Conservation (phyloP, 1,284 basidiomycete genomes). For the Apiotrichum domesticum region DNA sequence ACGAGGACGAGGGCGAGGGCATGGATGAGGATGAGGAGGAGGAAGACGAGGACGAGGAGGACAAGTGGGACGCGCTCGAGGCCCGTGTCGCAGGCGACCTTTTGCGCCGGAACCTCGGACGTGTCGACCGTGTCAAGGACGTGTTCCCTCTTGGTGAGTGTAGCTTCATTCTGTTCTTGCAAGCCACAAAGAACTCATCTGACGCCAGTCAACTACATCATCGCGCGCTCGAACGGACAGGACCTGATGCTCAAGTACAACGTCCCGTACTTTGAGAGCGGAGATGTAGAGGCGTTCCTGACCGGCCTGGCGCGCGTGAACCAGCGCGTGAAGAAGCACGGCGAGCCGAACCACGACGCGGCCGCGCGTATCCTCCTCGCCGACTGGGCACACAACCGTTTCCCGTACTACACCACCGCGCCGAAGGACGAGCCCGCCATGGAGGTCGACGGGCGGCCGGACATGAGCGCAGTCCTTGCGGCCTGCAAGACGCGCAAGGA, state of each 20-base stretch:
- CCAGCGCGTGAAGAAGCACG: constrained; percentile 75
- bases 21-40: constrained; percentile 49
- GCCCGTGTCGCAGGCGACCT: constrained; percentile 60
- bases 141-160: constrained; percentile 64
- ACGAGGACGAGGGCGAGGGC: constrained; percentile 25
- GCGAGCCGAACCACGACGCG: constrained; percentile 69
- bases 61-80: constrained; percentile 49
- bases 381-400: constrained; percentile 79
- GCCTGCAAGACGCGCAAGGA: constrained; percentile 62
- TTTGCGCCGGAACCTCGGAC: constrained; percentile 70
- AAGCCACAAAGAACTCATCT: neutral
- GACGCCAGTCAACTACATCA: constrained; percentile 61
- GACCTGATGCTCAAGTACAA: constrained; percentile 86
- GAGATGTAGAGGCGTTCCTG: constrained; percentile 70
- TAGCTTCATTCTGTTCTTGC: neutral
- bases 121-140: constrained; percentile 84
- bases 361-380: constrained; percentile 78
- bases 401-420: constrained; percentile 70
- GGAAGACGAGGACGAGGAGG: constrained; percentile 47
- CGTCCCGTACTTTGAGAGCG: constrained; percentile 72
- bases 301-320: constrained; percentile 72
- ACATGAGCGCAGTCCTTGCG: constrained; percentile 49
- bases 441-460: constrained; percentile 30
- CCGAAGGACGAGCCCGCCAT: constrained; percentile 41
- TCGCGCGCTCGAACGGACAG: constrained; percentile 65